A percentile compares a stretch with the other conserved stretches of the same genome.
phyloP scores from a whole-genome alignment of 2,329 filamentous ascomycete species.

The Mollisiaceae sp. region DNA sequence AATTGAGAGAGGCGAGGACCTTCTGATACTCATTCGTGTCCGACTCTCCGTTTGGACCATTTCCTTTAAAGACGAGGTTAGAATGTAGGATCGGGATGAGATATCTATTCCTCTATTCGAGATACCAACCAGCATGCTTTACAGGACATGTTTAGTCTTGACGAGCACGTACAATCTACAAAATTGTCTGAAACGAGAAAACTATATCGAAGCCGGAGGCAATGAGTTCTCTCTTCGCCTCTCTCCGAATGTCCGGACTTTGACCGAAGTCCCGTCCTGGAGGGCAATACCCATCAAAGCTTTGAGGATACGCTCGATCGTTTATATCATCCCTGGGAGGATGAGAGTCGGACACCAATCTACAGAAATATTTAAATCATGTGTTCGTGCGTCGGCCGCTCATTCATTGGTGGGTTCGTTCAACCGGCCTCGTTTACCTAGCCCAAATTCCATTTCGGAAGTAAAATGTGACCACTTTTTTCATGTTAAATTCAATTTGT shows the following conservation, averaged over 20 bases:
- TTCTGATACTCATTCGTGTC: neutral
- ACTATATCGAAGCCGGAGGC: neutral
- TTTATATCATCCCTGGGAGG: neutral
- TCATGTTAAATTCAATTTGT: neutral
- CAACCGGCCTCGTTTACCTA: neutral
- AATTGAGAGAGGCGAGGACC: constrained; percentile 4
- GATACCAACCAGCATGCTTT: neutral
- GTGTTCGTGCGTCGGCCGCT: neutral
- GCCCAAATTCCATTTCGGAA: neutral
- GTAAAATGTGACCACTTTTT: neutral
- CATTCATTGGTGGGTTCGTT: constrained; percentile 4
- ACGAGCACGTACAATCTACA: neutral
- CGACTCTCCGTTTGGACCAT: neutral
- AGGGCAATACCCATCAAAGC: neutral
- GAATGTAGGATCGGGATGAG: neutral
- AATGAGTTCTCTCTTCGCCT: neutral
- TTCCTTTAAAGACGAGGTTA: neutral
- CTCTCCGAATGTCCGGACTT: neutral
- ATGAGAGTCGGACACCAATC: neutral
- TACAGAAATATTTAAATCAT: neutral
- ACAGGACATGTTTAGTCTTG: neutral
- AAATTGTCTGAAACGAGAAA: neutral
- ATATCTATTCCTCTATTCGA: neutral
- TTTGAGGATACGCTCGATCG: neutral
- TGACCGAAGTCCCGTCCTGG: neutral